phyloP scores from a whole-genome alignment of 371 early-diverging fungal species.

The Mortierella sp. region DNA sequence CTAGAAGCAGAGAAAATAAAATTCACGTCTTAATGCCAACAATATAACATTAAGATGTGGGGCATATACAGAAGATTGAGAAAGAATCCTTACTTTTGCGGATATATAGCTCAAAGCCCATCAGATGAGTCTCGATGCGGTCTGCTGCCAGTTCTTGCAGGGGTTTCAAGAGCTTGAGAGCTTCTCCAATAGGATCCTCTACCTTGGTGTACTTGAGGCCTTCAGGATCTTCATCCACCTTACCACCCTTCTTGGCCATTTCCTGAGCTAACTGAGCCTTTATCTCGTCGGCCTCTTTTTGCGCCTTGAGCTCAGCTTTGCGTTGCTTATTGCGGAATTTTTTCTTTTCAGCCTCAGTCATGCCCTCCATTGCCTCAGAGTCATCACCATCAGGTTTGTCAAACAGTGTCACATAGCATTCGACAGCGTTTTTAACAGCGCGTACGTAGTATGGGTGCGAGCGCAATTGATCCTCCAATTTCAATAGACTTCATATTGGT shows the following conservation, averaged over 20 bases:
- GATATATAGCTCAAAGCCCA: slow-evolving; percentile 83
- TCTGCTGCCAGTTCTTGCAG: slow-evolving; percentile 71
- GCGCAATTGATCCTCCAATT: slow-evolving; percentile 82
- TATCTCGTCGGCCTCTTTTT: slow-evolving; percentile 55
- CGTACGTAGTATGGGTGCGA: slow-evolving; percentile 79
- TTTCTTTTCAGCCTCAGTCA: slow-evolving; percentile 75
- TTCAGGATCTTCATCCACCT: slow-evolving; percentile 57
- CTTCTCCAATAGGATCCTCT: slow-evolving; percentile 78
- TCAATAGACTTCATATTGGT: slow-evolving; percentile 60
- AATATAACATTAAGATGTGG: background rate
- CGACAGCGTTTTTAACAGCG: slow-evolving; percentile 83
- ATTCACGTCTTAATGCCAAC: background rate
- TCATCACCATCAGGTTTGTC: slow-evolving; percentile 69
- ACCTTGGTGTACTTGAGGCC: slow-evolving; percentile 58
- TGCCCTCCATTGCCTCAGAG: slow-evolving; percentile 63
- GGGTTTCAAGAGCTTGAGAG: slow-evolving; percentile 81
- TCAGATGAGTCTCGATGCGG: slow-evolving; percentile 72
- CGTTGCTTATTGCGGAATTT: slow-evolving; percentile 61
- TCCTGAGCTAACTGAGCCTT: slow-evolving; percentile 55
- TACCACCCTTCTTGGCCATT: slow-evolving; percentile 56
- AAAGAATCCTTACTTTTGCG: slow-evolving; percentile 67
- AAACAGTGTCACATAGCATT: slow-evolving; percentile 74
- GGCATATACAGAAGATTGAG: background rate
- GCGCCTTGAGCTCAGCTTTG: slow-evolving; percentile 56
- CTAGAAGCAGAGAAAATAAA: slow-evolving; percentile 31